Base-by-base conservation (phyloP, 257 asterid genomes). In the Lithospermum erythrorhizon region DNA sequence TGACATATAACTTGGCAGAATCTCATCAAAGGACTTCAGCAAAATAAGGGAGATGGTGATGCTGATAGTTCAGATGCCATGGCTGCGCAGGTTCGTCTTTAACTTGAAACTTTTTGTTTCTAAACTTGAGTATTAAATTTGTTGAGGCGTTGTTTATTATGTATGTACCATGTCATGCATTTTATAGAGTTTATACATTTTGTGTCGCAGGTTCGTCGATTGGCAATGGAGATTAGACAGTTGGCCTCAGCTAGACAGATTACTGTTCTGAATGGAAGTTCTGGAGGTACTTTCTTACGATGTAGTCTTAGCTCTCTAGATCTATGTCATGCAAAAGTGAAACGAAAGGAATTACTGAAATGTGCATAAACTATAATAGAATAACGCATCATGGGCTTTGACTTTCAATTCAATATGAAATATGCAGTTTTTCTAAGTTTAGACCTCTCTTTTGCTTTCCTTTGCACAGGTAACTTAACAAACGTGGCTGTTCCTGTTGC, bases 211-310 rank as follows among this genome's bases (percentile, higher is more conserved):
- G 81, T 90, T 66, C 89, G 83, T 35, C 82, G 84, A 55, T 78
- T 90, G 66, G 82, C 94, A 22, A 76, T 77, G 85, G 96, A 90
- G 76, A 77, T 90, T 68, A 82, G 85, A 45, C 83, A 71, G 30
- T 52, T 85, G 79, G 84, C 80, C 74, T 78, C 87, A 5, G 65
- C 80, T 41, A 77, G 79, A 67, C 85, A 82, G 75, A 76, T 87
- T 55, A 76, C 86, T 63, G 84, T 87, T 74, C 69, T 84, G 29
- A 84, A 67, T 72, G 95, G 96, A 65, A 69, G 57, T 74, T 73
- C 96, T 54, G 68, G 81, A 70, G 20, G 48, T 63, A 41, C 11
- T 57, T 64, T 45, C 56, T 57, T 57, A 58, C n/a, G 57, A 10
- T 55, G 9, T 3, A 30, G 9, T 5, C 7, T 41, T 41, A 11